Evolutionary conservation across 257 asterid genomes (phyloP).

Genomic region (Nicotiana sylvestris): DNA sequence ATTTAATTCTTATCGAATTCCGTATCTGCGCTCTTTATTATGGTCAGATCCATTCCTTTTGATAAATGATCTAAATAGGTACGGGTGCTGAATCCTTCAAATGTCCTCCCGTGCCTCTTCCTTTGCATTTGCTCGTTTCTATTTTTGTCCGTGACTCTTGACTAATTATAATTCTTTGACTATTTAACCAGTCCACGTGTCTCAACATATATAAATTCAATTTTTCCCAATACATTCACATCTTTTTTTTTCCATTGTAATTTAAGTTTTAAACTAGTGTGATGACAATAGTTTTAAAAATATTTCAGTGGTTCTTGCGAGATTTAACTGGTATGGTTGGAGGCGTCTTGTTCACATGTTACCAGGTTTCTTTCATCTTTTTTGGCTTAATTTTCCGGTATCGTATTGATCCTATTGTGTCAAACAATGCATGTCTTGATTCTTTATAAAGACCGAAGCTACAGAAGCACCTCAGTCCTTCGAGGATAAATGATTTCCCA

Average conservation of each 20-base stretch:
- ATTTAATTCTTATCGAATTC: too few relatives aligned
- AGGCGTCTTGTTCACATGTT: constrained; percentile 80
- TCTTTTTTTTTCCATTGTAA: not conserved
- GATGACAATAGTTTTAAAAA: not conserved
- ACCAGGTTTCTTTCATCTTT: constrained; percentile 50
- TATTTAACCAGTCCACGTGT: too few relatives aligned
- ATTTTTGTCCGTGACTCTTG: too few relatives aligned
- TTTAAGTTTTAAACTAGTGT: not conserved
- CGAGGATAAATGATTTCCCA: not conserved
- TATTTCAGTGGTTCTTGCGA: constrained; percentile 81
- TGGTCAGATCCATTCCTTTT: too few relatives aligned
- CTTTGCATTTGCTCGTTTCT: too few relatives aligned
- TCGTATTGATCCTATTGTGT: not conserved
- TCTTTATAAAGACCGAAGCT: not conserved
- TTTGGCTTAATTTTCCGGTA: not conserved
- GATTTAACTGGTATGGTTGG: constrained; percentile 98
- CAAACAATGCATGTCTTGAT: not conserved
- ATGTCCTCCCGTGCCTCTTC: too few relatives aligned
- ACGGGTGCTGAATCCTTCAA: too few relatives aligned
- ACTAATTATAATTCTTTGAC: too few relatives aligned
- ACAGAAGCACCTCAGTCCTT: not conserved
- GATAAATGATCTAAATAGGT: too few relatives aligned
- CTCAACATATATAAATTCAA: too few relatives aligned
- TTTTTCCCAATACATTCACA: too few relatives aligned
- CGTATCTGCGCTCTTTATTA: too few relatives aligned